Evolutionary conservation across 202 grass and related monocot species (phyloP).

Genomic region (Hordeum pubiflorum): DNA sequence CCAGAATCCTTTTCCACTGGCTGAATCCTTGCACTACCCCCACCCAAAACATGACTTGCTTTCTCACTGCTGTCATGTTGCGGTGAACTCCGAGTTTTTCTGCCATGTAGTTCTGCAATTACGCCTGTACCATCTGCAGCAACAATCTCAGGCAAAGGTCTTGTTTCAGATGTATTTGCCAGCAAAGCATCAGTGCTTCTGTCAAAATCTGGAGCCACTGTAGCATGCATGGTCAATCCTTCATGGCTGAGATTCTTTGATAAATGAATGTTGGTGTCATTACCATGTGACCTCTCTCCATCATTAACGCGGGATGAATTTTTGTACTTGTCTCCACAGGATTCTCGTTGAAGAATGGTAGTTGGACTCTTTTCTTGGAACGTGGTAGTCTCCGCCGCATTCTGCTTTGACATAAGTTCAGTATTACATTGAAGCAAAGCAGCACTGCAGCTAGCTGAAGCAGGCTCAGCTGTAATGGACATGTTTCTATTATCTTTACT

Average conservation of each 20-base stretch:
- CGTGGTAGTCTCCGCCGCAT: neutral
- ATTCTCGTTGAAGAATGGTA: constrained; percentile 1
- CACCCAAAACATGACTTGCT: constrained; percentile 19
- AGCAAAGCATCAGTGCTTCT: constrained; percentile 12
- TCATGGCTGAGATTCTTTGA: constrained; percentile 14
- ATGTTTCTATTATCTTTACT: constrained; percentile 14
- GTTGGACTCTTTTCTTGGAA: neutral
- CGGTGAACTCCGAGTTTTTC: constrained; percentile 11
- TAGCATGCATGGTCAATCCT: neutral
- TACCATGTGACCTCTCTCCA: constrained; percentile 3
- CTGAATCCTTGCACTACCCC: constrained; percentile 1
- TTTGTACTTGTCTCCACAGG: neutral
- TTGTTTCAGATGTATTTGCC: constrained; percentile 16
- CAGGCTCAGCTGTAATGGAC: neutral
- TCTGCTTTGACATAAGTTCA: neutral
- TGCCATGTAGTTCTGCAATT: neutral
- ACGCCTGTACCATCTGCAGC: neutral
- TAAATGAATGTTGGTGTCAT: constrained; percentile 1
- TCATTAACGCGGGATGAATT: neutral
- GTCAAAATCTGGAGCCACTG: constrained; percentile 4
- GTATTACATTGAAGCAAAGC: constrained; percentile 8
- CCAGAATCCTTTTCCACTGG: constrained; percentile 5
- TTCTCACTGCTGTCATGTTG: constrained; percentile 16
- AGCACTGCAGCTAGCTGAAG: neutral
- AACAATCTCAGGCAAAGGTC: constrained; percentile 13